Base-by-base conservation (phyloP, 306 rosid species). In the Cicer arietinum region DNA sequence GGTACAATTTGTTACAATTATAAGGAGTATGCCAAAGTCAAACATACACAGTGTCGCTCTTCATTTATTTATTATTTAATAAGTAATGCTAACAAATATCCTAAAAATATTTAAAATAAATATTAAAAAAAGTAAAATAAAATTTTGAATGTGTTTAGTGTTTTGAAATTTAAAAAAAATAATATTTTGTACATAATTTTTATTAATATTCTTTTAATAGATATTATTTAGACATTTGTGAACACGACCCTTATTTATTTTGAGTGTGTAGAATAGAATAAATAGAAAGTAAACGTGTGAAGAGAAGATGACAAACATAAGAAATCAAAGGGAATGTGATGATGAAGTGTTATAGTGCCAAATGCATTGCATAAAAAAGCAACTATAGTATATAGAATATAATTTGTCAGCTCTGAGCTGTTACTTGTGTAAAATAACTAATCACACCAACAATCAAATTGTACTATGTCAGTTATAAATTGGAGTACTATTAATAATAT, bases 381-480 rank as follows among this genome's bases (percentile, higher is more conserved):
- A 7, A 42, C 48, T 59, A 3, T 30, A 30, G n/a, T n/a, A n/a
- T 20, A 20, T 22, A 22, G 25, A 22, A 22, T 30, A 30, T 30
- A 30, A 3, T 30, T 30, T 30, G 35, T 30, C 80, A 71, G n/a
- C 7, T 82, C 67, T 82, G 47, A 77, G 68, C 77, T 77, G 76
- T 82, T 82, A 11, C 54, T 81, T 71, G 69, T 52, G 25, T 82
- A 66, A 57, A 30, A 40, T 80, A 52, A 82, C 56, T 78, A 67
- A 67, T 77, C 48, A 17, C 54, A 6, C 16, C 72, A 66, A 66
- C 39, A 17, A 58, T 68, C 37, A 57, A 5, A 35, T 41, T 41
- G 6, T 37, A 42, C 6, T 1, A 16, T 69, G 11, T 50, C 50
- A 37, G 7, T 41, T 57, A 16, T 11, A 35, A 60, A 30, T 5